Base-by-base conservation (phyloP, 2,329 filamentous ascomycete species). In the Didymella lethalis region DNA sequence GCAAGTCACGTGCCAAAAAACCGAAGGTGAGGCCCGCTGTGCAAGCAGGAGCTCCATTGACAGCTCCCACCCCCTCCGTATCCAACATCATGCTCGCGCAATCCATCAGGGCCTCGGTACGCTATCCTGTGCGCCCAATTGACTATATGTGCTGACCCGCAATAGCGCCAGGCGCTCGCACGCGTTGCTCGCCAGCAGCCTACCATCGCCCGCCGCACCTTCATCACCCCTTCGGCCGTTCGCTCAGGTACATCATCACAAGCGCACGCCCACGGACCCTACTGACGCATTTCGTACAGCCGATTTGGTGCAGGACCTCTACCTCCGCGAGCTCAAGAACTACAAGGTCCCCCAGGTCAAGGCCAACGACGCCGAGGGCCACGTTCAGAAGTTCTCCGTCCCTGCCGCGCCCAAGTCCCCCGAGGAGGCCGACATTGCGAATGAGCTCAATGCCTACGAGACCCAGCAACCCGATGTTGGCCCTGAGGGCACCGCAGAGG, bases 271-370 rank as follows among this genome's bases (percentile, higher is more conserved):
- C 47, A 51, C 23, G 31, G 60, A 38, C 61, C 29, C 52, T 68
- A 70, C 73, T 75, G 67, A 75, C 63, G 48, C 67, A 71, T 75
- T 74, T 73, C 72, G 67, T 56, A 36, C 77, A 98, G 95, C 92
- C 88, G 95, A 99, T 81, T 88, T 97, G 75, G 92, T 99, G 73
- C 95, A 98, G 83, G 94, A 98, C 79, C 87, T 99, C 77, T 99
- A 99, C 86, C 88, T 99, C 72, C 90, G 90, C 80, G 93, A 98
- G 83, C 88, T 99, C 78, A 95, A 94, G 84, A 87, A 88, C 81
- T 98, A 97, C 90, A 98, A 98, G 87, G 84, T 89, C 65, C 84
- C 91, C 57, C 84, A 88, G 69, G 78, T 94, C 82, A 97, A 97
- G 86, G 85, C 92, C 65, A 87, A 87, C 73, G 95, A 98, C 77